A percentile compares a stretch with the other conserved stretches of the same genome.
Conservation (phyloP, 2,329 filamentous ascomycete genomes). For the Elsinoe australis region DNA sequence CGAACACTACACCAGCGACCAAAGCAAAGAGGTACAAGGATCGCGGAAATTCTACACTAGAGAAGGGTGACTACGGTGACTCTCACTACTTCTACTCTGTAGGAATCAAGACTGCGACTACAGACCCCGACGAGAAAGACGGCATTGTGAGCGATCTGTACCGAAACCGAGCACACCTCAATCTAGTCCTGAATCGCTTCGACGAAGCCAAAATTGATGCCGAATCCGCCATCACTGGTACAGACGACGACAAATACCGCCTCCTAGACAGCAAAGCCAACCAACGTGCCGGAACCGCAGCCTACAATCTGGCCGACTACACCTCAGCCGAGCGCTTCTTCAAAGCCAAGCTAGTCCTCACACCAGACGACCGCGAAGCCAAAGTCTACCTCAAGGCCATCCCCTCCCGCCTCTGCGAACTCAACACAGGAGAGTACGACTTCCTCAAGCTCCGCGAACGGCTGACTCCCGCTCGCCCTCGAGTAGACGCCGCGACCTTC, state of each 20-base stretch:
- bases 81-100: constrained; percentile 22
- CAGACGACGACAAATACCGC: constrained; percentile 27
- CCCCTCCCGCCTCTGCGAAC: neutral
- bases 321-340: constrained; percentile 18
- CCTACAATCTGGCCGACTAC: constrained; percentile 21
- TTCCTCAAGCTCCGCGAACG: constrained; percentile 12
- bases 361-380: neutral
- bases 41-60: constrained; percentile 27
- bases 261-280: constrained; percentile 24
- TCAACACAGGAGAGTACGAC: constrained; percentile 18
- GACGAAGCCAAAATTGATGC: constrained; percentile 31
- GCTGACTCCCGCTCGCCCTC: constrained; percentile 12
- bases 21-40: constrained; percentile 26
- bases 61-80: constrained; percentile 21
- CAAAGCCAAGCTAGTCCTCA: constrained; percentile 18
- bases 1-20: neutral
- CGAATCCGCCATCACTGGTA: constrained; percentile 24
- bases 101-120: constrained; percentile 21
- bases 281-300: constrained; percentile 21
- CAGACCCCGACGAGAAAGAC: neutral
- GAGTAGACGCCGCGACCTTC: constrained; percentile 33
- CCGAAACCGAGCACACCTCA: constrained; percentile 31
- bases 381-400: neutral
- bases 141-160: too few species aligned
- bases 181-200: constrained; percentile 26